Evolutionary conservation across 345 rosid genomes (phyloP).

Genomic region (Eutrema yunnanense): DNA sequence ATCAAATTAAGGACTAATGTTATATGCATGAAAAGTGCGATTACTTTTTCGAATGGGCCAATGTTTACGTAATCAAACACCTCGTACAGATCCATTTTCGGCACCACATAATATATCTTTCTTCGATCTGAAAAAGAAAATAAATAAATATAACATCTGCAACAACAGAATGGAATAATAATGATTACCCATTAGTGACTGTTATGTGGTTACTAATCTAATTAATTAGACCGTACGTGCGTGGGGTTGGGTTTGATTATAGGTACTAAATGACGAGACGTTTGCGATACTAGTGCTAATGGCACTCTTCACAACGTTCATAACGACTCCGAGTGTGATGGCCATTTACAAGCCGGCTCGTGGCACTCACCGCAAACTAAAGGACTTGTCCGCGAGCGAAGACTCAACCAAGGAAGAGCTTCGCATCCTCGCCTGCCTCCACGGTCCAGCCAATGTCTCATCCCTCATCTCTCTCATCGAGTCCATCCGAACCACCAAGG

Average conservation of each 20-base stretch:
- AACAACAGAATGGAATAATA: not conserved
- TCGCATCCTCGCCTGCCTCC: constrained; percentile 65
- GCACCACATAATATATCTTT: not conserved
- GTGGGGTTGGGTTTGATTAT: not conserved
- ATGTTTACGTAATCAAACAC: constrained; percentile 1
- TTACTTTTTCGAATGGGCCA: not conserved
- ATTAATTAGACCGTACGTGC: not conserved
- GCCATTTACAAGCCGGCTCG: constrained; percentile 68
- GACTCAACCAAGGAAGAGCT: constrained; percentile 40
- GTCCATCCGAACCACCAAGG: constrained; percentile 54
- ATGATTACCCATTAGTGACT: not conserved
- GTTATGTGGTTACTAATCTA: not conserved
- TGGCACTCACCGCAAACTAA: constrained; percentile 42
- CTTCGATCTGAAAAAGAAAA: not conserved
- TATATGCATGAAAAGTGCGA: not conserved
- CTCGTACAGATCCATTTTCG: not conserved
- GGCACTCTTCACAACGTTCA: constrained; percentile 88
- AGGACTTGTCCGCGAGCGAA: constrained; percentile 35
- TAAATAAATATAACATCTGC: not conserved
- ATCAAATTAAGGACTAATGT: not conserved
- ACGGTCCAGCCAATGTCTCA: constrained; percentile 57
- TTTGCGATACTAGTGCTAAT: constrained; percentile 76
- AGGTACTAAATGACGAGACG: constrained; percentile 79
- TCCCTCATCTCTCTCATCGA: constrained; percentile 64
- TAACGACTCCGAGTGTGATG: constrained; percentile 72